Evolutionary conservation across 768 basidiomycete species (phyloP), one percentile per base, ranked within the genome.

Genomic region (Grammothele lineata): DNA sequence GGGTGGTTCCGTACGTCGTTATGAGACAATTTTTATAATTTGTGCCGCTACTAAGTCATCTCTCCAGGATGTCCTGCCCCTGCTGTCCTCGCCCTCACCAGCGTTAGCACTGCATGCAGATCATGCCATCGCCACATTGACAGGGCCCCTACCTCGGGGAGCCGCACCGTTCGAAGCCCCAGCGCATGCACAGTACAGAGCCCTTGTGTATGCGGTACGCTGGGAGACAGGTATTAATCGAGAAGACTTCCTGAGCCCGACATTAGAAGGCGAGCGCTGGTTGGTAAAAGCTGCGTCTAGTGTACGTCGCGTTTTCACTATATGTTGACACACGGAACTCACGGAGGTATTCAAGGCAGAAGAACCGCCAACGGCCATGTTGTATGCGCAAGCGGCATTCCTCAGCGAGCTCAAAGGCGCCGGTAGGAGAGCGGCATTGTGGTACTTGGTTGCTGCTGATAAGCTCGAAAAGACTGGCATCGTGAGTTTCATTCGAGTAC

Each of bases 391-490:
- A 59, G 90, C 89, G 14, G 90, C 88, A 1, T 67, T 82, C 27
- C 61, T 92, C 39, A 85, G 84, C 48, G 67, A 71, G 25, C 73
- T 71, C 40, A 87, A 81, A 61, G 63, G 66, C 8, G 69, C 77
- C 2, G 70, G 66, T 43, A 70, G 90, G 52, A 73, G 84, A 39
- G 83, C 87, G 21, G 85, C 87, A 3, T 66, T 91, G 40, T 89
- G 85, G 86, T 92, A 89, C 62, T 70, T 85, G 14, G 70, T 75
- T 43, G 85, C 90, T 36, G 90, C 89, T 1, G 86, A 78, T 47
- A 70, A 80, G 48, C 66, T 92, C 24, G 90, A 92, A 62, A 92
- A 87, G 66, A 85, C 83, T 55, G 90, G 90, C 18, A 83, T 90
- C 54, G 89, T 92, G 52, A 54, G 88, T 73, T 19, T n/a, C n/a